Evolutionary conservation across 139 green algal species (phyloP), one percentile per base, ranked within the genome.

Genomic region (Diplosphaera chodatii): DNA sequence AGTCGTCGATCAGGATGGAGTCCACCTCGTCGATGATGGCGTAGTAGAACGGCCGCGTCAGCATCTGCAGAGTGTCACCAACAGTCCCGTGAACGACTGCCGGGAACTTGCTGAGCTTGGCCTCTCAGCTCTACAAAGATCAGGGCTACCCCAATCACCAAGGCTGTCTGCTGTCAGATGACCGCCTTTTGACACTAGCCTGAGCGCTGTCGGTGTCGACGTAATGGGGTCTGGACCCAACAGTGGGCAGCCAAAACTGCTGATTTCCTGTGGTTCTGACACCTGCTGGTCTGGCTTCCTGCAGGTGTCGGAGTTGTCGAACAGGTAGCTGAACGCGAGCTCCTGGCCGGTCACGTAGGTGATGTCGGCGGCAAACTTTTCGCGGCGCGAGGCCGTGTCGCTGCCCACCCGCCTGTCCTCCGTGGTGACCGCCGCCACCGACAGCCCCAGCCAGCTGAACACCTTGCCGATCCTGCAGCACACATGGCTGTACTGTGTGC

Each of bases 21-120:
- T 95, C 89, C 13, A 90, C 90, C 75, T 95, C 89, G 65, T 95
- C 89, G 13, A 98, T 85, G 18, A 99, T 87, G 25, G 86, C 90
- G 74, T 83, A 97, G 75, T 91, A 31, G 34, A 95, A 77, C 4
- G 81, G 78, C 23, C 80, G 67, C 22, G 72, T 75, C 18, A 89
- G 70, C 21, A 75, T 70, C 86, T 90, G 78, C n/a, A 59, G n/a
- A n/a, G n/a, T n/a, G n/a, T n/a, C n/a, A n/a, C n/a, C n/a, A n/a
- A n/a, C n/a, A n/a, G n/a, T n/a, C n/a, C n/a, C n/a, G n/a, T n/a
- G n/a, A n/a, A n/a, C n/a, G n/a, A n/a, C n/a, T n/a, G n/a, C n/a
- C n/a, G n/a, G n/a, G n/a, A n/a, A n/a, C n/a, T n/a, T n/a, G n/a
- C n/a, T n/a, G n/a, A n/a, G n/a, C n/a, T n/a, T n/a, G n/a, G n/a